phyloP scores from a whole-genome alignment of 352 stramenopile species.

The Pythium pectinolyticum region DNA sequence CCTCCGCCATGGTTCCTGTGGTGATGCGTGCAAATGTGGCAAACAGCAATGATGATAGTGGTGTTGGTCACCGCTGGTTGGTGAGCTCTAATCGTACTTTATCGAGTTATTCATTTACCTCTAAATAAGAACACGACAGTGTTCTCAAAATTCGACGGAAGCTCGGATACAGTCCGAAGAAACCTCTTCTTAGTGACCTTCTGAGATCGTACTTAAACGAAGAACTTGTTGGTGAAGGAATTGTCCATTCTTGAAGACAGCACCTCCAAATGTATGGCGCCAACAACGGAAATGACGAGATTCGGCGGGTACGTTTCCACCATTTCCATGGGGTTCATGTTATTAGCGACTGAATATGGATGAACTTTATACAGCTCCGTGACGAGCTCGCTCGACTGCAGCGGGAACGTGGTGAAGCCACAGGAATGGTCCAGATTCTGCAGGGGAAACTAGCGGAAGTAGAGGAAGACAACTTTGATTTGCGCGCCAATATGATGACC shows the following conservation, averaged over 20 bases:
- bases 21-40: neutral
- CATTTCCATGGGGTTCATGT: neutral
- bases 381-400: conserved; percentile 41
- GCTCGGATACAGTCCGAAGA: too few species aligned
- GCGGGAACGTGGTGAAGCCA: conserved; percentile 49
- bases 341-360: neutral
- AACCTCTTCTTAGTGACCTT: neutral
- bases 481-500: conserved; percentile 49
- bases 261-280: conserved; percentile 24
- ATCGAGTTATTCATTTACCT: neutral
- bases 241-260: conserved; percentile 4
- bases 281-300: conserved; percentile 15
- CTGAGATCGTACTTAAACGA: neutral
- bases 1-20: conserved; percentile 60
- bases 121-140: neutral
- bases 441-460: conserved; percentile 42
- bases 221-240: neutral
- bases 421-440: conserved; percentile 59
- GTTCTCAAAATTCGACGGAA: too few species aligned
- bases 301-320: conserved; percentile 18
- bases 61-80: conserved; percentile 16
- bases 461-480: conserved; percentile 68
- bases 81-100: conserved; percentile 16
- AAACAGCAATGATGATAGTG: neutral
- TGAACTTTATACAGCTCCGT: conserved; percentile 26